These are phyloP conservation scores for Geranomyces variabilis DNA, from an alignment of 192 early-diverging fungal species.

Conservation along the genomic window DNA sequence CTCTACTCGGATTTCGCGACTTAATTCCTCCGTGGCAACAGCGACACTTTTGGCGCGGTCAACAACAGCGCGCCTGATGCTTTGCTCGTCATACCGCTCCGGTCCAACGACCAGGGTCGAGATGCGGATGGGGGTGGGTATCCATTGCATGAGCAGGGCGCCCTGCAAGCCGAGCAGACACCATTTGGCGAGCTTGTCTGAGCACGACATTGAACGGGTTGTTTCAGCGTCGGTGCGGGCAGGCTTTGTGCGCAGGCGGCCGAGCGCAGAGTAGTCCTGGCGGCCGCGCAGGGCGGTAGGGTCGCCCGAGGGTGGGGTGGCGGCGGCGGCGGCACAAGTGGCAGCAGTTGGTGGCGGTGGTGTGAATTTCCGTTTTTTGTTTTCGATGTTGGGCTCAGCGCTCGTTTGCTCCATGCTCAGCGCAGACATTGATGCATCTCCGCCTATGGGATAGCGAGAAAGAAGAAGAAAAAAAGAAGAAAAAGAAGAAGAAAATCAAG, in stretches of 20 bases:
- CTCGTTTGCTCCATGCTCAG: slow-evolving; percentile 36
- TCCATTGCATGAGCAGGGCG: slow-evolving; percentile 62
- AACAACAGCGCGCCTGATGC: slow-evolving; percentile 62
- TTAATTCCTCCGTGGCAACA: too few species aligned
- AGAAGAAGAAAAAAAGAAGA: too few species aligned
- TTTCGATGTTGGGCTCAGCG: slow-evolving; percentile 31
- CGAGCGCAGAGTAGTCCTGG: slow-evolving; percentile 56
- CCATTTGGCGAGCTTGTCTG: slow-evolving; percentile 93
- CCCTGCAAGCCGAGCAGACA: slow-evolving; percentile 79
- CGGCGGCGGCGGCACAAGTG: not conserved
- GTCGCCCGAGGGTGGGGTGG: not conserved
- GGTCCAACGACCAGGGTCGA: slow-evolving; percentile 62
- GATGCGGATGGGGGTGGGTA: slow-evolving; percentile 69
- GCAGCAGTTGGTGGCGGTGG: slow-evolving; percentile 39
- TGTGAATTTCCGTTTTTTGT: slow-evolving; percentile 37
- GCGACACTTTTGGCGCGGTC: not conserved
- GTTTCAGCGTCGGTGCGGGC: slow-evolving; percentile 74
- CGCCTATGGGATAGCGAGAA: too few species aligned
- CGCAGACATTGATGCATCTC: slow-evolving; percentile 73
- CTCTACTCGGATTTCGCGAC: too few species aligned
- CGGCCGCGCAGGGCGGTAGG: slow-evolving; percentile 54
- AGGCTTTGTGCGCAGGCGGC: slow-evolving; percentile 77
- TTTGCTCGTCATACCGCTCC: slow-evolving; percentile 67
- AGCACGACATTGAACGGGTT: slow-evolving; percentile 75
- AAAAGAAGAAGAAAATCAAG: too few species aligned